These are phyloP conservation scores for Heracleum sosnowskyi DNA, from an alignment of 129 eudicot genomes.

Conservation along the genomic window DNA sequence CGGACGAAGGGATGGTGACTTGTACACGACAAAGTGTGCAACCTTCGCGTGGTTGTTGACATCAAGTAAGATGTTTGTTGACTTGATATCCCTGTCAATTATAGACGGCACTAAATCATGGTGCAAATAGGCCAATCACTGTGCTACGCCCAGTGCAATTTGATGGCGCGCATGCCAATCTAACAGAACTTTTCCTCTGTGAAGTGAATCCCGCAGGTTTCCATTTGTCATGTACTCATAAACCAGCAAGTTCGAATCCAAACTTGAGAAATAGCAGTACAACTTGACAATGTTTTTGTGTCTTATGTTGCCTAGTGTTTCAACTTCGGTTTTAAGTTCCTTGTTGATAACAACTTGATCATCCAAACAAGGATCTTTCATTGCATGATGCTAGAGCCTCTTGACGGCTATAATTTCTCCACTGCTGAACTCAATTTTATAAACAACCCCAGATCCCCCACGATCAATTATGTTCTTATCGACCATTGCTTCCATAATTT, in stretches of 20 bases:
- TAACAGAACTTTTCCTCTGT: constrained; percentile 43
- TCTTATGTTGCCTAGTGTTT: constrained; percentile 75
- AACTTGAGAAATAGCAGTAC: constrained; percentile 62
- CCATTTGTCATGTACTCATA: constrained; percentile 96
- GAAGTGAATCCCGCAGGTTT: constrained; percentile 89
- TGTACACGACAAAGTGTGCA: constrained; percentile 89
- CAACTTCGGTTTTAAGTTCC: constrained; percentile 74
- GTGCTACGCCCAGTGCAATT: too few relatives aligned
- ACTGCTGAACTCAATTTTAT: constrained; percentile 53
- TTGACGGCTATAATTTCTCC: constrained; percentile 81
- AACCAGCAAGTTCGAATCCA: constrained; percentile 75
- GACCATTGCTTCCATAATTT: constrained; percentile 60
- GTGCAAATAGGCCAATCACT: too few relatives aligned
- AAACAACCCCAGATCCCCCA: constrained; percentile 93
- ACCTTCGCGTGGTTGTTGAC: constrained; percentile 63
- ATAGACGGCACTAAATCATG: constrained; percentile 65
- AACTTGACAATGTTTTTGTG: constrained; percentile 87
- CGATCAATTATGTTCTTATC: constrained; percentile 78
- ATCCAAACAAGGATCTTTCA: constrained; percentile 41
- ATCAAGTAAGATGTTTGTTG: constrained; percentile 79
- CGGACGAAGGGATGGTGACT: constrained; percentile 51
- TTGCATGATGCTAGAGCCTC: constrained; percentile 70
- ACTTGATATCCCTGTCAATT: constrained; percentile 79
- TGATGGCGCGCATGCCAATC: too few relatives aligned
- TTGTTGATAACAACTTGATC: constrained; percentile 45